phyloP scores from a whole-genome alignment of 139 green algal genomes.

The Chlorella sp. region DNA sequence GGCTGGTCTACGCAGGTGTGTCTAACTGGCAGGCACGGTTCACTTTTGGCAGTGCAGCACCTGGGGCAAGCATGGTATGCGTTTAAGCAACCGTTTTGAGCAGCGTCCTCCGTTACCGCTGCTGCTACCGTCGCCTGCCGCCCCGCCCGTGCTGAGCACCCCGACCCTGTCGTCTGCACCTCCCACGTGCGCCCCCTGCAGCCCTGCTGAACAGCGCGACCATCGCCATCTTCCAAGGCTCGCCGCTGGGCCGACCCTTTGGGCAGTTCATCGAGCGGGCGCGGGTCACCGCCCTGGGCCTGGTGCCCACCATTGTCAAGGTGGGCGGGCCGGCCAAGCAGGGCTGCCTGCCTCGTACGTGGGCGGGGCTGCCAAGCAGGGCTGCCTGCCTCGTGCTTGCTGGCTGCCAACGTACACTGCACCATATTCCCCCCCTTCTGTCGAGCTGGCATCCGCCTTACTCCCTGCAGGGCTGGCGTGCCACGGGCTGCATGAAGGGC shows the following conservation, averaged over 20 bases:
- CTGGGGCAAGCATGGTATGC: no score
- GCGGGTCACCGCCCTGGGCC: slow-evolving; percentile 82
- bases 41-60: neutral
- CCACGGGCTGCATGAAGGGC: slow-evolving; percentile 60
- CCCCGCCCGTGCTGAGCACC: neutral
- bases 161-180: neutral
- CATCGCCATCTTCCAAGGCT: slow-evolving; percentile 85
- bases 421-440: no score
- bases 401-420: neutral
- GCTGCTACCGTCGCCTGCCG: neutral
- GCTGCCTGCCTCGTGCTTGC: neutral
- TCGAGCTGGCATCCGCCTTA: no score
- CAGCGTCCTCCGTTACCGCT: neutral
- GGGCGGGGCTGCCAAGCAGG: no score
- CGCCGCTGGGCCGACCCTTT: slow-evolving; percentile 74
- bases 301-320: slow-evolving; percentile 88
- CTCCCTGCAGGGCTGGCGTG: slow-evolving; percentile 72
- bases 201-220: slow-evolving; percentile 84
- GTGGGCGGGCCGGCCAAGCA: neutral
- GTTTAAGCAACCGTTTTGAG: no score
- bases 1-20: slow-evolving; percentile 77
- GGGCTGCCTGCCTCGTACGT: neutral
- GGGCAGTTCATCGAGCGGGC: slow-evolving; percentile 75
- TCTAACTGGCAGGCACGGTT: neutral
- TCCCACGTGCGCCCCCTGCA: slow-evolving; percentile 17